phyloP scores from a whole-genome alignment of 306 rosid species.

The Boehmeria nivea region DNA sequence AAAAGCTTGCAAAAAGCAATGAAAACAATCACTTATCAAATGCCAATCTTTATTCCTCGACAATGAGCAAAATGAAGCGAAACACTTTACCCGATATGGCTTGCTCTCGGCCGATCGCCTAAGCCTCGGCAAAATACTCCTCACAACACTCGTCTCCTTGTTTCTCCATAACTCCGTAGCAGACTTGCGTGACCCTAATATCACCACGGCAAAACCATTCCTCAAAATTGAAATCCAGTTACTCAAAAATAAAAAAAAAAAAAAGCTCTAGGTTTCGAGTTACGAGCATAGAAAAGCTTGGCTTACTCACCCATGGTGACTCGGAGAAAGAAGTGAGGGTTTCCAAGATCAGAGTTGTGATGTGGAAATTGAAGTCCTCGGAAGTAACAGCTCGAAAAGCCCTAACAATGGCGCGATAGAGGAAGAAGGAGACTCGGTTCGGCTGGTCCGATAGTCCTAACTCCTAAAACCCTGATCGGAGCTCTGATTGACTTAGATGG shows the following conservation, averaged over 20 bases:
- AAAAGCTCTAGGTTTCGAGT: background rate
- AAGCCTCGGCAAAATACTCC: slow-evolving; percentile 19
- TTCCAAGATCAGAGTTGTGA: background rate
- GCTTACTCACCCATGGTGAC: slow-evolving; percentile 7
- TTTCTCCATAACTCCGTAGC: slow-evolving; percentile 30
- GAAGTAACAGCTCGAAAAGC: background rate
- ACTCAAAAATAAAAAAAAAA: background rate
- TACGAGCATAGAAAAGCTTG: background rate
- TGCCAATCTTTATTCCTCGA: background rate
- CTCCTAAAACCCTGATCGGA: slow-evolving; percentile 24
- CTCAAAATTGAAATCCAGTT: background rate
- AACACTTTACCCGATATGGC: slow-evolving; percentile 9
- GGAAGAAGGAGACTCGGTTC: background rate
- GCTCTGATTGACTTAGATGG: background rate
- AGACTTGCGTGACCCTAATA: slow-evolving; percentile 28
- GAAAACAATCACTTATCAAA: too few species aligned
- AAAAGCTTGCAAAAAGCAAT: too few species aligned
- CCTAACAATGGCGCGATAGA: background rate
- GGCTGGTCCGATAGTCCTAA: background rate
- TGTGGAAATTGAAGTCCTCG: background rate
- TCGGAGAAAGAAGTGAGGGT: background rate
- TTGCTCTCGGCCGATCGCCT: slow-evolving; percentile 9
- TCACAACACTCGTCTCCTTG: slow-evolving; percentile 15
- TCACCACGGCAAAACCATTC: slow-evolving; percentile 5
- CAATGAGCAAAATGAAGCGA: background rate